phyloP scores from a whole-genome alignment of 495 filamentous ascomycete genomes.

The Penicillium arizonense region DNA sequence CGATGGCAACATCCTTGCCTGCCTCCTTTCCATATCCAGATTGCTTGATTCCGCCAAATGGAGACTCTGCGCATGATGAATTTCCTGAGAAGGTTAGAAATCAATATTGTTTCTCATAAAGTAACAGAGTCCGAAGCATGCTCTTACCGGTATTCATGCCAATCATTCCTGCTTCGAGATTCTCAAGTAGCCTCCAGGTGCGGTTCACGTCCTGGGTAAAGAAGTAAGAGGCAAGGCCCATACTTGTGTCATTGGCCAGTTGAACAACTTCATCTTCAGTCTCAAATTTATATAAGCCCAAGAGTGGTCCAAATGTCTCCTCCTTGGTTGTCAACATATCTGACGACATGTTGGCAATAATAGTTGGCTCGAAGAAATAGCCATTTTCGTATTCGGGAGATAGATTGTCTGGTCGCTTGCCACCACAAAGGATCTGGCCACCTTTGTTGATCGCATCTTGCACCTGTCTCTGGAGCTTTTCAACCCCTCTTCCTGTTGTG shows the following conservation, averaged over 20 bases:
- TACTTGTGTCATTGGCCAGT: slow-evolving; percentile 20
- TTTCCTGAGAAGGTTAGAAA: no score
- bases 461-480: slow-evolving; percentile 15
- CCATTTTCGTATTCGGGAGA: background rate
- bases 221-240: slow-evolving; percentile 30
- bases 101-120: no score
- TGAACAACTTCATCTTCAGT: slow-evolving; percentile 26
- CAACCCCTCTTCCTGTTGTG: slow-evolving; percentile 15
- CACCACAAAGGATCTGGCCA: slow-evolving; percentile 7
- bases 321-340: slow-evolving; percentile 28
- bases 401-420: background rate
- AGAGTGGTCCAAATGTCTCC: slow-evolving; percentile 30
- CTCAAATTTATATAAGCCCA: slow-evolving; percentile 22
- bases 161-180: slow-evolving; percentile 29
- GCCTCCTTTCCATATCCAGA: no score
- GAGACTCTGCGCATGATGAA: no score
- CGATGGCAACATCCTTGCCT: no score
- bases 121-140: no score
- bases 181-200: slow-evolving; percentile 19
- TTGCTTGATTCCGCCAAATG: no score
- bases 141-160: slow-evolving; percentile 5
- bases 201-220: slow-evolving; percentile 22
- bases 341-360: slow-evolving; percentile 62
- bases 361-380: slow-evolving; percentile 65
- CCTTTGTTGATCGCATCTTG: slow-evolving; percentile 12